Evolutionary conservation across 176 grass and related monocot genomes (phyloP).

Genomic region (Otatea glauca): DNA sequence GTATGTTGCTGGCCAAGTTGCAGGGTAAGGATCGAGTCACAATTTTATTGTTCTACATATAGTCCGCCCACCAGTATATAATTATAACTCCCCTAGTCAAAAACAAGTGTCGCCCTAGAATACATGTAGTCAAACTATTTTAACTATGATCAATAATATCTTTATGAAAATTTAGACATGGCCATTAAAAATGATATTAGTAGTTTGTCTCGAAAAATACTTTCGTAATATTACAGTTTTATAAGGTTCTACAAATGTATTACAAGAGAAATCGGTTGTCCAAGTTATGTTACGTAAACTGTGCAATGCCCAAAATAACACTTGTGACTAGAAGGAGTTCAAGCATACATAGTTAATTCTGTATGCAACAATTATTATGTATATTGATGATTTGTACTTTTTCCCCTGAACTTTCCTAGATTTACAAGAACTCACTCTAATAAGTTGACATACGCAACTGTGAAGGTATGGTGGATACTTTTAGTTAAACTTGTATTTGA

Average conservation of each 20-base stretch:
- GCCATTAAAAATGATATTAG: neutral
- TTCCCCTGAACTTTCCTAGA: slow-evolving; percentile 25
- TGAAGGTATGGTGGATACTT: slow-evolving; percentile 57
- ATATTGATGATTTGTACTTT: neutral
- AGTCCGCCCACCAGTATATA: too few species aligned
- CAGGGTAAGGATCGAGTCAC: slow-evolving; percentile 42
- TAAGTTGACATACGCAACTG: slow-evolving; percentile 69
- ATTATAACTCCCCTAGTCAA: neutral
- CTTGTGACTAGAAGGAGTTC: too few species aligned
- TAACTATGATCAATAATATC: too few species aligned
- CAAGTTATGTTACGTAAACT: too few species aligned
- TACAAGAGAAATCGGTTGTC: neutral
- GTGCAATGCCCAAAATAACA: too few species aligned
- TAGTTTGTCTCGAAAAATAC: neutral
- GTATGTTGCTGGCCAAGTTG: slow-evolving; percentile 57
- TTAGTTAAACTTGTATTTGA: neutral
- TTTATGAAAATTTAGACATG: neutral
- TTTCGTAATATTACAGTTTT: neutral
- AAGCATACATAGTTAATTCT: too few species aligned
- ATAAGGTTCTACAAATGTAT: neutral
- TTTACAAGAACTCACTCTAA: slow-evolving; percentile 66
- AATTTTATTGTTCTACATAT: neutral
- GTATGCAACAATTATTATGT: too few species aligned
- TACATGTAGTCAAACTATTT: neutral
- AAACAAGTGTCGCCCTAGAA: neutral